These are phyloP conservation scores for Phytophthora citrophthora DNA, from an alignment of 352 stramenopile genomes.

Conservation along the genomic window DNA sequence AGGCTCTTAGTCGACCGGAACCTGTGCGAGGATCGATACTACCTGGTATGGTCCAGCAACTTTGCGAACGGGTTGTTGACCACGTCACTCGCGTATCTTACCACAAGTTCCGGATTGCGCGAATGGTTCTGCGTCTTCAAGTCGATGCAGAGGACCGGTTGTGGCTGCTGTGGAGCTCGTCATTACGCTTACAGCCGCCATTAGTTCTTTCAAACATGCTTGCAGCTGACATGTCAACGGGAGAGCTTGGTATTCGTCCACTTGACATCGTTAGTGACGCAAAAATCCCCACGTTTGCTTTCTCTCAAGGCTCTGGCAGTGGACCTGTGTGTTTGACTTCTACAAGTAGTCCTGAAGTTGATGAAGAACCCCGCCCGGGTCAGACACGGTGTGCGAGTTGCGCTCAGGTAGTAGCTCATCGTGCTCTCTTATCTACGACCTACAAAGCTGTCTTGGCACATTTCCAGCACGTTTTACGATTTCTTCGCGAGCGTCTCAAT, in stretches of 20 bases:
- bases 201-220: not conserved
- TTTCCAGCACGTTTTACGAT: conserved; percentile 90
- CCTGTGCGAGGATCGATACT: conserved; percentile 93
- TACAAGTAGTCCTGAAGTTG: conserved; percentile 3
- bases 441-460: conserved; percentile 96
- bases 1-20: conserved; percentile 84
- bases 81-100: conserved; percentile 94
- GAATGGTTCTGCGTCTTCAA: conserved; percentile 97
- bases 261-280: conserved; percentile 75
- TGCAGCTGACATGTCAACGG: not conserved
- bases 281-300: conserved; percentile 65
- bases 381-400: conserved; percentile 89
- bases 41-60: conserved; percentile 87
- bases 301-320: conserved; percentile 30
- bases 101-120: conserved; percentile 91
- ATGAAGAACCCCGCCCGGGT: conserved; percentile 30
- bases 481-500: conserved; percentile 55
- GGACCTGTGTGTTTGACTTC: conserved; percentile 26
- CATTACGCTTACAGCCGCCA: conserved; percentile 74
- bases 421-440: conserved; percentile 81
- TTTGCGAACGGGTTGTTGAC: conserved; percentile 93
- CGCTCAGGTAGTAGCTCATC: conserved; percentile 61
- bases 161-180: conserved; percentile 96
- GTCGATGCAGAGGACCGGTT: conserved; percentile 93
- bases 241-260: conserved; percentile 40